Percentiles rank a stretch among this genome's conserved stretches.
These are phyloP conservation scores for Colletotrichum sp. DNA, from an alignment of 2,329 filamentous ascomycete genomes.

Conservation along the genomic window DNA sequence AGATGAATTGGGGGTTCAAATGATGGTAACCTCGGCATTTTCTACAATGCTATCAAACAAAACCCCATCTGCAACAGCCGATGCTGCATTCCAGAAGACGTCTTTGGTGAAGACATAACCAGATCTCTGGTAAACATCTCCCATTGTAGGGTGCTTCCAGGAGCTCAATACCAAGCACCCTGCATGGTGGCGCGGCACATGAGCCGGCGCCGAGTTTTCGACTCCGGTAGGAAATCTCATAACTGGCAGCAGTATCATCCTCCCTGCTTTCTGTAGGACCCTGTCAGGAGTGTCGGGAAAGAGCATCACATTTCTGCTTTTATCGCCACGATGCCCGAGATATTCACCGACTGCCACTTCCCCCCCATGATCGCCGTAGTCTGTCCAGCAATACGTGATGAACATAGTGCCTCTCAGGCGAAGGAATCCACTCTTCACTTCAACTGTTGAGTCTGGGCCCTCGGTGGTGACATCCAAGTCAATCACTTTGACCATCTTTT, in stretches of 20 bases:
- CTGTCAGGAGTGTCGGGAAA: neutral
- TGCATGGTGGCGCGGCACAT: neutral
- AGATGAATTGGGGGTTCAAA: neutral
- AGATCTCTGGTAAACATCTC: neutral
- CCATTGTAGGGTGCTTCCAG: neutral
- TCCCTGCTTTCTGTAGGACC: neutral
- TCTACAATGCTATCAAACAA: neutral
- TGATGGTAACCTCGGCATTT: neutral
- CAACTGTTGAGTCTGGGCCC: neutral
- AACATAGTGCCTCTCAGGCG: neutral
- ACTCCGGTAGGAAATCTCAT: neutral
- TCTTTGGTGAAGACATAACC: neutral
- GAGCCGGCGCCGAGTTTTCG: neutral
- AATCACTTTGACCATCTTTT: neutral
- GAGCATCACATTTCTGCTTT: neutral
- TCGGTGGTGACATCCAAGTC: neutral
- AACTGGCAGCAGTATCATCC: neutral
- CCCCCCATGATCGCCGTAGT: neutral
- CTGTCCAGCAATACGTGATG: neutral
- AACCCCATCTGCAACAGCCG: neutral
- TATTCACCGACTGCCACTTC: neutral
- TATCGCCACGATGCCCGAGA: neutral
- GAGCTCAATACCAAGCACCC: neutral
- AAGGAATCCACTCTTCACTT: neutral
- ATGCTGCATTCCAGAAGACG: neutral